phyloP scores from a whole-genome alignment of 1,284 basidiomycete species.

The Cryptococcus jaspeensis region DNA sequence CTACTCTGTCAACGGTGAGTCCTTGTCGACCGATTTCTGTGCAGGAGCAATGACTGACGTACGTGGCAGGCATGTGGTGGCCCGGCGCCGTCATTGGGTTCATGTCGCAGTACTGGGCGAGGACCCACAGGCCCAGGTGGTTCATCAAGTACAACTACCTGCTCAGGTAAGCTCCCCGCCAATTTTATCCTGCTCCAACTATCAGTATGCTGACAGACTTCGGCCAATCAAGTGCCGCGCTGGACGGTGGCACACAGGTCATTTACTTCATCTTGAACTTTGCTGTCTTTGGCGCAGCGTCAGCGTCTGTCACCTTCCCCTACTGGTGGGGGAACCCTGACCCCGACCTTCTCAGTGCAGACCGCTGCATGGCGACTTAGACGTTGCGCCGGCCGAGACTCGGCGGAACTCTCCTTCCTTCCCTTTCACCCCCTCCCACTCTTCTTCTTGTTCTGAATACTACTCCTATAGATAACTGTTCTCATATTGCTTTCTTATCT shows the following conservation, averaged over 20 bases:
- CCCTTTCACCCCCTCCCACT: too few relatives aligned
- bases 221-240: constrained; percentile 55
- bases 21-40: neutral
- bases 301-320: constrained; percentile 28
- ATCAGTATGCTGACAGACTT: too few relatives aligned
- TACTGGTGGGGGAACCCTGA: constrained; percentile 21
- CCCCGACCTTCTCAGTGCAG: constrained; percentile 9
- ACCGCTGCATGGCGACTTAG: constrained; percentile 7
- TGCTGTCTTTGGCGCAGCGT: constrained; percentile 65
- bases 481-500: too few relatives aligned
- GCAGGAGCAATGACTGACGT: too few relatives aligned
- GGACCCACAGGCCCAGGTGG: constrained; percentile 55
- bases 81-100: constrained; percentile 57
- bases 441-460: too few relatives aligned
- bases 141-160: constrained; percentile 67
- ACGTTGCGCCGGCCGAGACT: too few relatives aligned
- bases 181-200: too few relatives aligned
- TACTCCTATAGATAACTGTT: too few relatives aligned
- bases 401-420: too few relatives aligned
- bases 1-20: constrained; percentile 58
- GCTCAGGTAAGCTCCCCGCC: constrained; percentile 32
- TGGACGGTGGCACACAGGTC: constrained; percentile 66
- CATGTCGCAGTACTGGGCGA: constrained; percentile 57
- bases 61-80: constrained; percentile 41
- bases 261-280: constrained; percentile 68